Evolutionary conservation across 306 rosid genomes (phyloP).

Genomic region (Cicer bijugum): DNA sequence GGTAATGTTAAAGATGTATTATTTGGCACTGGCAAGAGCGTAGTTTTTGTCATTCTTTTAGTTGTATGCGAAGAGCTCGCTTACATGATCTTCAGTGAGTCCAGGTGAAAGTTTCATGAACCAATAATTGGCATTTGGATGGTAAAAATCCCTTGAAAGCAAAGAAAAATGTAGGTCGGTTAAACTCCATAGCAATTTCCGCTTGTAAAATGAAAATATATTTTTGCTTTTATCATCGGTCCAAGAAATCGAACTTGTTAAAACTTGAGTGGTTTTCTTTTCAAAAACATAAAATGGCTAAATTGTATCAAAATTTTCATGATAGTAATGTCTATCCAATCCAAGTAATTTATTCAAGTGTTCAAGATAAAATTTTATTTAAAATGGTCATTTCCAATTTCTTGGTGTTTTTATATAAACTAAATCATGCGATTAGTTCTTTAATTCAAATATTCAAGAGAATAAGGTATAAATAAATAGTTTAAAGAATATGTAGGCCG

Average conservation of each 20-base stretch:
- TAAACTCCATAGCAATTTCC: too few species aligned
- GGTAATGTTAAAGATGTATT: slow-evolving; percentile 37
- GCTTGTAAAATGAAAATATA: too few species aligned
- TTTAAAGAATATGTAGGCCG: too few species aligned
- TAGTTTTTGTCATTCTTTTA: background rate
- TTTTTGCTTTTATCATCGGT: too few species aligned
- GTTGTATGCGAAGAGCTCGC: slow-evolving; percentile 8
- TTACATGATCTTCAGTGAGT: slow-evolving; percentile 9
- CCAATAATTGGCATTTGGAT: background rate
- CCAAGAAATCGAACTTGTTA: too few species aligned
- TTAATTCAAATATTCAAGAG: too few species aligned
- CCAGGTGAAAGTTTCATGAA: slow-evolving; percentile 18
- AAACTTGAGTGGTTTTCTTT: background rate
- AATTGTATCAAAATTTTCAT: background rate
- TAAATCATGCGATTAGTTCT: too few species aligned
- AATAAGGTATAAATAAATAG: too few species aligned
- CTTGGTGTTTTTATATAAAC: background rate
- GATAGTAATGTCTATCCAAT: background rate
- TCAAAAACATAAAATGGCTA: background rate
- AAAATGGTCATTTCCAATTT: background rate
- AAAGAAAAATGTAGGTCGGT: too few species aligned
- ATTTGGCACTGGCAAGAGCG: slow-evolving; percentile 6
- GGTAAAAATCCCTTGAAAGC: background rate
- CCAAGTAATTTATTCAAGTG: background rate
- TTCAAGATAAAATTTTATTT: too few species aligned